Conservation (phyloP, 768 basidiomycete genomes). For the Boletus reticuloceps region DNA sequence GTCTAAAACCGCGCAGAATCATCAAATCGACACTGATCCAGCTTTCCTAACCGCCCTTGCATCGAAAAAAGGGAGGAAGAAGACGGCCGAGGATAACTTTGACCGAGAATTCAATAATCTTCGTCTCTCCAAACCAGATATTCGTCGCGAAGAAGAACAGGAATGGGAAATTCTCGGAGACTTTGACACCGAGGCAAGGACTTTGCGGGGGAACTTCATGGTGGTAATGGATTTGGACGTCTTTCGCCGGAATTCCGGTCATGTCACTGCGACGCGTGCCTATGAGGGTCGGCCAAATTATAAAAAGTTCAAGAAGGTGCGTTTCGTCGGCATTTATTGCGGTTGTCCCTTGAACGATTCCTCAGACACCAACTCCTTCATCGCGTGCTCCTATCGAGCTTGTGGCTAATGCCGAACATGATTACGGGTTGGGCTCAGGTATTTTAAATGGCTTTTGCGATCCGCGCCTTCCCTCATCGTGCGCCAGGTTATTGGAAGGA, state of each 20-base stretch:
- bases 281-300: slow-evolving; percentile 55
- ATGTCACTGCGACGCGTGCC: slow-evolving; percentile 35
- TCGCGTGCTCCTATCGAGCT: slow-evolving; percentile 47
- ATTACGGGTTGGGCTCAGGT: slow-evolving; percentile 56
- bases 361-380: slow-evolving; percentile 28
- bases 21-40: slow-evolving; percentile 52
- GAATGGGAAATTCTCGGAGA: slow-evolving; percentile 62
- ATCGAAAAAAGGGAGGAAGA: slow-evolving; percentile 68
- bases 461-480: neutral
- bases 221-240: slow-evolving; percentile 67
- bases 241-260: slow-evolving; percentile 31
- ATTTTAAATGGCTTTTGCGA: slow-evolving; percentile 5
- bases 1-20: neutral
- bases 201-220: slow-evolving; percentile 77
- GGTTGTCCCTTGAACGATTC: slow-evolving; percentile 4
- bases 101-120: slow-evolving; percentile 81
- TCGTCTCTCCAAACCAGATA: slow-evolving; percentile 64
- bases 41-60: slow-evolving; percentile 73
- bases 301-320: slow-evolving; percentile 79
- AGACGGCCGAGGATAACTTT: slow-evolving; percentile 58
- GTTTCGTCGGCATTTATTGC: slow-evolving; percentile 10
- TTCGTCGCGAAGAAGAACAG: slow-evolving; percentile 45
- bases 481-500: slow-evolving; percentile 58
- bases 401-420: slow-evolving; percentile 47
- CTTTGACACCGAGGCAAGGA: slow-evolving; percentile 55